Evolutionary conservation across 768 basidiomycete species (phyloP), one percentile per base, ranked within the genome.

Genomic region (Termitomyces sp.): DNA sequence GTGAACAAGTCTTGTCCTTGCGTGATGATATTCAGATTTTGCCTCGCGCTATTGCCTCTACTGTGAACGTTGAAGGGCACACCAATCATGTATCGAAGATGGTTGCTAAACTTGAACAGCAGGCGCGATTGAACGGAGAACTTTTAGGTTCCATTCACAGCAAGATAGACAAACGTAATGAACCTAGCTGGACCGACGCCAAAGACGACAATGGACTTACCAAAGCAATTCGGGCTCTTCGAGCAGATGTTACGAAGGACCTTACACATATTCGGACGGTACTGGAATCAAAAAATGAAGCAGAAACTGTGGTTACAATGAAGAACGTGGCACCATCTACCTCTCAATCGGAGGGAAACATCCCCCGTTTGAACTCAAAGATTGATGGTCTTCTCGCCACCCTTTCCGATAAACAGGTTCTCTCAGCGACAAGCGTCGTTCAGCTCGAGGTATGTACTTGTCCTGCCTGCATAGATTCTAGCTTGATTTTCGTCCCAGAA

Each of bases 61-160:
- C 53, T 46, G 49, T 65, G 38, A 35, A 55, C n/a, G 18, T 28
- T 20, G 40, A 51, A 18, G 52, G 46, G n/a, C 50, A 45, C 33
- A 53, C 54, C 13, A 55, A 61, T 11, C 44, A 22, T 35, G 60
- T 65, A 35, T 20, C 55, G 16, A 42, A 61, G 16, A 62, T 59
- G 50, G 59, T 65, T 2, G 63, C 57, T n/a, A 64, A 56, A 46
- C 53, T 68, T 15, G 63, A 65, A 42, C 59, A 57, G n/a, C 63
- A 61, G 55, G 46, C 61, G 18, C 39, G 36, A 38, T 35, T 44
- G 13, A 61, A 63, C 13, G 58, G 42, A 40, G 58, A 63, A 39
- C 22, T 55, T 11, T 55, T 66, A 36, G 51, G n/a, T 18, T 55
- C 52, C 13, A 60, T 63, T 35, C 28, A 58, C 1, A 55, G 51